These are phyloP conservation scores for Raffaelea arxii DNA, from an alignment of 2,329 filamentous ascomycete species.

Conservation along the genomic window DNA sequence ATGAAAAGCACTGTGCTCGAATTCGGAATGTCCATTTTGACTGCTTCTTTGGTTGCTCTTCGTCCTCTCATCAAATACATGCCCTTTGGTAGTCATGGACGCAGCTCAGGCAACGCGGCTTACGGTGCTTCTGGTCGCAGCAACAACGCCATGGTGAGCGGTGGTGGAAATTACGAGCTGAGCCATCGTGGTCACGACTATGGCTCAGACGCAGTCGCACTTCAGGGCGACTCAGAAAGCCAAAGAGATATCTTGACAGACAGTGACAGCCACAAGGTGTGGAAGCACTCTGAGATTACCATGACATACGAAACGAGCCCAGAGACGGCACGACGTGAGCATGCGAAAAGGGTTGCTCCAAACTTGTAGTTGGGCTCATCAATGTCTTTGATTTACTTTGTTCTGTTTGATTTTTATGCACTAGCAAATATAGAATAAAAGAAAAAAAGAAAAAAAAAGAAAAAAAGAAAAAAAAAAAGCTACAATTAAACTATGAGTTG, in stretches of 20 bases:
- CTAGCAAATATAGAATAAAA: not conserved
- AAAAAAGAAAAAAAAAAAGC: not conserved
- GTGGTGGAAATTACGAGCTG: not conserved
- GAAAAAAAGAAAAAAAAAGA: not conserved
- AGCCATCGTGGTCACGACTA: not conserved
- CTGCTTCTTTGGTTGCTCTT: constrained; percentile 1
- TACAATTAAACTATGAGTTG: not conserved
- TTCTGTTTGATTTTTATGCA: not conserved
- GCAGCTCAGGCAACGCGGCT: not conserved
- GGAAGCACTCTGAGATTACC: constrained; percentile 1
- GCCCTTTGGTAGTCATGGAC: not conserved
- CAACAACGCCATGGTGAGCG: not conserved
- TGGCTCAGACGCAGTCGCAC: not conserved
- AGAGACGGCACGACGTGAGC: not conserved
- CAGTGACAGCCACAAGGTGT: not conserved
- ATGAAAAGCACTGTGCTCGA: not conserved
- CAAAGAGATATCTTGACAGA: not conserved
- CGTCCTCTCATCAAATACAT: constrained; percentile 1
- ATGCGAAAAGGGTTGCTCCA: not conserved
- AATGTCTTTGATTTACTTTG: not conserved
- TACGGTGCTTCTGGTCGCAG: no score
- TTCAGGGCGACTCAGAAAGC: not conserved
- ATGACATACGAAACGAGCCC: not conserved
- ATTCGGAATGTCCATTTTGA: not conserved
- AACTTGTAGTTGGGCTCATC: not conserved